Base-by-base conservation (phyloP, 2,329 filamentous ascomycete species). In the Apiospora aurea region DNA sequence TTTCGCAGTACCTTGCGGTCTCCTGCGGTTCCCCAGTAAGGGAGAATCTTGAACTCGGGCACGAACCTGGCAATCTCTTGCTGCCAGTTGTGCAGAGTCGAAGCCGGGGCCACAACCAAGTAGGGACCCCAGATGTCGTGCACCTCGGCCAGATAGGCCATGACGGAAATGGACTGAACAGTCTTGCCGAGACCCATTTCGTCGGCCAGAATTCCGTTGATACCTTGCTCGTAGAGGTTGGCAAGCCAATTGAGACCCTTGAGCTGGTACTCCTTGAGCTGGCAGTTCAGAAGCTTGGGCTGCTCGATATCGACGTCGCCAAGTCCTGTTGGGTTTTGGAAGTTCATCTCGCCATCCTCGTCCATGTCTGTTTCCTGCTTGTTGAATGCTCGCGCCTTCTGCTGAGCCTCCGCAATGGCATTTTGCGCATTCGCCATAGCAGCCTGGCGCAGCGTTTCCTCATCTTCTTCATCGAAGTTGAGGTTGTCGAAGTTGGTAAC, bases 121-220 rank as follows among this genome's bases (percentile, higher is more conserved):
- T 98, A 98, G 0, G 96, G 96, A 10, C 96, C 96, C 96, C 96
- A 98, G 77, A 98, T 97, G 80, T 97, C 95, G 86, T 99, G 95
- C 78, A 95, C 93, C 85, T 99, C 96, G 1, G 96, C 96, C 44
- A 99, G 91, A 80, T 99, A 98, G 1, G 95, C 95, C 96, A 99
- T 98, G 80, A 99, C 96, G 0, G 96, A 98, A 74, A 99, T 99
- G 29, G 96, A 98, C 84, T 99, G 96, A 7, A 99, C 94, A 26
- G 96, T 99, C 85, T 99, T 99, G 82, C 96, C 96, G 34, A 99
- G 93, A 90, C 96, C 96, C 96, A 99, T 99, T 85, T 99, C 96
- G 81, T 99, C 96, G 75, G 96, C 96, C 75, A 99, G 87, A 78
- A 99, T 99, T 83, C 96, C 96, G 85, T 98, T 98, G 93, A 99